Conservation (phyloP, 345 rosid genomes). For the Isatis tinctoria region DNA sequence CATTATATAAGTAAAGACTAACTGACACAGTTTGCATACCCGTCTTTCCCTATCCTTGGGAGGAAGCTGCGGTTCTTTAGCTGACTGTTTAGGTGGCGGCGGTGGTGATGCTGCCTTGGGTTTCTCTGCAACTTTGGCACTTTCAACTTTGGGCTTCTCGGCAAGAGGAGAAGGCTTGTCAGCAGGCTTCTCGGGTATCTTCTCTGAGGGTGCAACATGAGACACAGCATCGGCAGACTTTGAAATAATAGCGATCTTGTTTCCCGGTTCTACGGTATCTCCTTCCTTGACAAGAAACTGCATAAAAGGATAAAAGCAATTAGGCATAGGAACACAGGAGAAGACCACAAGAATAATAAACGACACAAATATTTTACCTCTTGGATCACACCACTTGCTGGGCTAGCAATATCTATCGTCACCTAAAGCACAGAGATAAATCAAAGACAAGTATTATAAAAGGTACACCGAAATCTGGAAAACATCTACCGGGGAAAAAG, state of each 20-base stretch:
- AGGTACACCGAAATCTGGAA: background rate
- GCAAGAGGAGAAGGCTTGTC: slow-evolving; percentile 52
- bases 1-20: background rate
- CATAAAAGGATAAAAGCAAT: background rate
- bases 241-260: slow-evolving; percentile 80
- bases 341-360: background rate
- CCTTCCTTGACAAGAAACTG: slow-evolving; percentile 94
- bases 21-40: slow-evolving; percentile 41
- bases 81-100: slow-evolving; percentile 61
- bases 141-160: slow-evolving; percentile 49
- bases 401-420: slow-evolving; percentile 84
- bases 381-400: slow-evolving; percentile 76
- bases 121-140: slow-evolving; percentile 43
- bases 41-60: slow-evolving; percentile 98
- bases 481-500: background rate
- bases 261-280: slow-evolving; percentile 92
- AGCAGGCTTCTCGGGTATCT: slow-evolving; percentile 44
- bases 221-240: slow-evolving; percentile 74
- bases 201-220: slow-evolving; percentile 81
- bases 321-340: background rate
- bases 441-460: slow-evolving; percentile 14
- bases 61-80: slow-evolving; percentile 93
- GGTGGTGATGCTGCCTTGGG: slow-evolving; percentile 52
- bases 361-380: slow-evolving; percentile 41
- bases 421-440: slow-evolving; percentile 41